Base-by-base conservation (phyloP, 2,329 filamentous ascomycete genomes). In the Xylariaceae sp. region DNA sequence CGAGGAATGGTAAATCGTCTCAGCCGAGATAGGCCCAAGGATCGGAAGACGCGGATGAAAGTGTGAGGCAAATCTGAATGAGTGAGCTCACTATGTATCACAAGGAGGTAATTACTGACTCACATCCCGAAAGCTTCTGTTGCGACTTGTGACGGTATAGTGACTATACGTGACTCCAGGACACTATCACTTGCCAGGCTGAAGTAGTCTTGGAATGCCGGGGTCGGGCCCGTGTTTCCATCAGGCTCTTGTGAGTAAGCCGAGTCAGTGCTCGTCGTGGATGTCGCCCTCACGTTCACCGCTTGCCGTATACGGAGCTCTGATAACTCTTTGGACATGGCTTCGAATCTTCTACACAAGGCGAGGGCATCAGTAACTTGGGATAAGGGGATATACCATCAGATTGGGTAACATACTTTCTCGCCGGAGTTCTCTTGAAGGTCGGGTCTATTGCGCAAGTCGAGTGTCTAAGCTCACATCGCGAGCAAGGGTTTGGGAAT, bases 301-400 rank as follows among this genome's bases (percentile, higher is more conserved):
- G 46, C 37, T 39, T 50, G 50, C 35, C 54, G 54, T 15, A 48
- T 56, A 22, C 57, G 51, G 17, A 61, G 55, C 43, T 60, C 56
- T 38, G 54, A 53, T n/a, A 61, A 42, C 43, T 61, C 59, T 39
- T 51, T 60, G 9, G 54, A 60, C 56, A 61, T 59, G 8, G 56
- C 59, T 38, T 60, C 56, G 29, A 61, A 43, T n/a, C 57, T 51
- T 29, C 59, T 61, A 38, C 19, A 42, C 9, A 32, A 18, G 24
- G 19, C 19, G 34, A 19, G n/a, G 17, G 34, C 15, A 13, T 15
- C 16, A 22, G 34, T 17, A 31, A 15, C 29, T n/a, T 7, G 15
- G 18, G 9, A 22, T 19, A 32, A 16, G 9, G 11, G 22, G 11
- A 11, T 26, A 26, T 19, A 15, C 4, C 15, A 16, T 6, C 11